A percentile compares a stretch with the other conserved stretches of the same genome.
phyloP scores from a whole-genome alignment of 371 early-diverging fungal species.

The Dichotomocladium elegans region DNA sequence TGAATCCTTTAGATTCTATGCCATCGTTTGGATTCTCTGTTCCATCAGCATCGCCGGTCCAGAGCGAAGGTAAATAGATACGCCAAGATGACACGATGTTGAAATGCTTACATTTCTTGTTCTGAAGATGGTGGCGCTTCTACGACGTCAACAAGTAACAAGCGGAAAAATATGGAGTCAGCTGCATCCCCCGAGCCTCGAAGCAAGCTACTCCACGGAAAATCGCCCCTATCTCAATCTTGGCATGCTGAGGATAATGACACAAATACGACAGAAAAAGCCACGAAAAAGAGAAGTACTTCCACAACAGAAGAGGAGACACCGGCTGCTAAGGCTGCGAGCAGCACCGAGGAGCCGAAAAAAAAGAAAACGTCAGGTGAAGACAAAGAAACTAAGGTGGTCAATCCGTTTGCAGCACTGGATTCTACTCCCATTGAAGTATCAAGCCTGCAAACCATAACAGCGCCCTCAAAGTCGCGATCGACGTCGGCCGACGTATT shows the following conservation, averaged over 20 bases:
- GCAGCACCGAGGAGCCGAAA: not conserved
- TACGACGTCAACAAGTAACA: not conserved
- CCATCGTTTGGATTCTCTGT: not conserved
- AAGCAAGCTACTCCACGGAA: constrained; percentile 2
- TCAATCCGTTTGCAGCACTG: constrained; percentile 6
- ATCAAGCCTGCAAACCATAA: not conserved
- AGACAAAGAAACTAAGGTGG: not conserved
- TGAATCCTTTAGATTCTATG: too few relatives aligned
- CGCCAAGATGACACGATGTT: not conserved
- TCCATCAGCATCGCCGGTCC: not conserved
- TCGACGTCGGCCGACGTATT: constrained; percentile 5
- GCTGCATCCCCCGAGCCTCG: not conserved
- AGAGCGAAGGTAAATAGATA: not conserved
- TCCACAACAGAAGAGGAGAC: not conserved
- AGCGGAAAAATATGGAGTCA: not conserved
- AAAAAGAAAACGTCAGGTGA: not conserved
- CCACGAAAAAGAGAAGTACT: too few relatives aligned
- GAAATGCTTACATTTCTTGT: not conserved
- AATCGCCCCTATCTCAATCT: constrained; percentile 4
- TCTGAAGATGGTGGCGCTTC: not conserved
- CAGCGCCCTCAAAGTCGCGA: not conserved
- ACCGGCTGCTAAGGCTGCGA: not conserved
- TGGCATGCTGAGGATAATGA: constrained; percentile 1
- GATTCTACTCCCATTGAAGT: constrained; percentile 3
- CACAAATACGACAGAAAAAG: not conserved